A percentile compares a stretch with the other conserved stretches of the same genome.
phyloP scores from a whole-genome alignment of 192 early-diverging fungal species.

The Cetraspora pellucida region DNA sequence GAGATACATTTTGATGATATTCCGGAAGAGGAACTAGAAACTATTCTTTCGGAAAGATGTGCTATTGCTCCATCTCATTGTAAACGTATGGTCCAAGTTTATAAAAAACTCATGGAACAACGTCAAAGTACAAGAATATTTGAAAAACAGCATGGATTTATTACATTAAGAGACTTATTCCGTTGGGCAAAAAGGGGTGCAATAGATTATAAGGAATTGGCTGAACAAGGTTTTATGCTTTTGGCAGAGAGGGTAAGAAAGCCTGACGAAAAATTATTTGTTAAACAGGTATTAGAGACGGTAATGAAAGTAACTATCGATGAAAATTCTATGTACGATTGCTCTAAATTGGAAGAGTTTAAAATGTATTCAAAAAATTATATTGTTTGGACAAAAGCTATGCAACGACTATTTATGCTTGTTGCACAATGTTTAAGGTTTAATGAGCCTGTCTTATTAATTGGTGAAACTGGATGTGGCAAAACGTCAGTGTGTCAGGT shows the following conservation, averaged over 20 bases:
- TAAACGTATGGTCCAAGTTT: slow-evolving; percentile 81
- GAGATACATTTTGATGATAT: slow-evolving; percentile 98
- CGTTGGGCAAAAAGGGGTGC: slow-evolving; percentile 91
- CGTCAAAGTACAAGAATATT: slow-evolving; percentile 87
- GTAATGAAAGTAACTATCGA: slow-evolving; percentile 74
- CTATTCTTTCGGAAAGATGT: slow-evolving; percentile 84
- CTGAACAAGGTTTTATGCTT: slow-evolving; percentile 95
- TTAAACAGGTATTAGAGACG: slow-evolving; percentile 80
- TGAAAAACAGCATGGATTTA: slow-evolving; percentile 90
- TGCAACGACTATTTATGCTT: slow-evolving; percentile 87
- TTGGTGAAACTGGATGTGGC: slow-evolving; percentile 98
- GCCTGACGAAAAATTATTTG: slow-evolving; percentile 78
- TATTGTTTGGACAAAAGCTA: slow-evolving; percentile 93
- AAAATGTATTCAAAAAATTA: slow-evolving; percentile 41
- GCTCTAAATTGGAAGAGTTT: slow-evolving; percentile 56
- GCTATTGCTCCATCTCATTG: slow-evolving; percentile 88
- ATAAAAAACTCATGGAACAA: slow-evolving; percentile 73
- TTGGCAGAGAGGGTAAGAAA: slow-evolving; percentile 87
- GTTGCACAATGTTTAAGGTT: slow-evolving; percentile 77
- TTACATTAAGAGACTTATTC: slow-evolving; percentile 96
- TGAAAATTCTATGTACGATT: slow-evolving; percentile 66
- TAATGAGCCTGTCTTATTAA: slow-evolving; percentile 90
- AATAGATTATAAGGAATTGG: slow-evolving; percentile 76
- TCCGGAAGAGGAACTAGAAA: slow-evolving; percentile 87
- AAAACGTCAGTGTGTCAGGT: slow-evolving; percentile 98